Base-by-base conservation (phyloP, 495 filamentous ascomycete genomes). In the Aspergillus ellipticus region DNA sequence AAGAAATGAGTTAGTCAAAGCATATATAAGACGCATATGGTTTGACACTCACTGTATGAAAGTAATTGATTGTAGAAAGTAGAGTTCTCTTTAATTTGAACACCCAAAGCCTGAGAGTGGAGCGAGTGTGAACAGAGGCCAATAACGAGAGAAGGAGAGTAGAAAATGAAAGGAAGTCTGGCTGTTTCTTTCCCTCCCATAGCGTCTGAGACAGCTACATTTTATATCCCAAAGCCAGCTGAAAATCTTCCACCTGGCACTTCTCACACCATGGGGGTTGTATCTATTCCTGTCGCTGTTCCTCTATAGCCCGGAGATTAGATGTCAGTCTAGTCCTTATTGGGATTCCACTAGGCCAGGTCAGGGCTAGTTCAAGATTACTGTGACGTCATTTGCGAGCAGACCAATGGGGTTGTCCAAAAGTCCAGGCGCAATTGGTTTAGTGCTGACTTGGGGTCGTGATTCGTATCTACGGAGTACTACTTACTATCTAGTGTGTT, bases 351-450 rank as follows among this genome's bases (percentile, higher is more conserved):
- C 45, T 50, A 35, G 24, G 39, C 56, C 37, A 13, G 35, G 50
- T 10, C 0, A 4, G 51, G 51, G 9, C 49, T 58, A 54, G 56
- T 24, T 6, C 7, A 0, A 6, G 4, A n/a, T 24, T 0, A 1
- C 42, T 39, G n/a, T 54, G 51, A 58, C 41, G 56, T 58, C 56
- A 58, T 58, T 54, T 33, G 56, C 56, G 51, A 58, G 51, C 51
- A 9, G 51, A 28, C 56, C 51, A 58, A 58, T 58, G 17, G 33
- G 45, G 37, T 19, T 17, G 26, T 20, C 29, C n/a, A 20, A 24
- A 7, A 1, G 1, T 13, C n/a, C 35, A 39, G 35, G 13, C 11
- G n/a, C 35, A 39, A 39, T 3, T 8, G 35, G 35, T 39, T 39
- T 39, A 39, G 35, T 13, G 35, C n/a, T n/a, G 35, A 39, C 35